phyloP scores from a whole-genome alignment of 31 red algal genomes.

The Asparagopsis taxiformis region DNA sequence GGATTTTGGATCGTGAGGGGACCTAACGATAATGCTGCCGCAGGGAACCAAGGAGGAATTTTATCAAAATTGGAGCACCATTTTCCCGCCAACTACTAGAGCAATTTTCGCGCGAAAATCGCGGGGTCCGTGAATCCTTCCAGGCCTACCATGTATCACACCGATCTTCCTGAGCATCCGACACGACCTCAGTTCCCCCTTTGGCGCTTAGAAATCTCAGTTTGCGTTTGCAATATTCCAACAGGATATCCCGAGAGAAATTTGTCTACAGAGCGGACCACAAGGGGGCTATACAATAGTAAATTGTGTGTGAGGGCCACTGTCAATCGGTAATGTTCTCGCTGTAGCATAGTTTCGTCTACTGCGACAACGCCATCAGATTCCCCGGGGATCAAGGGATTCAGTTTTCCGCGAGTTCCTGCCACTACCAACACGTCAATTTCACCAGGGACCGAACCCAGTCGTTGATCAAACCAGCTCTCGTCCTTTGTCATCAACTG shows the following conservation, averaged over 20 bases:
- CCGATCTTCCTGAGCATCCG: too few species aligned
- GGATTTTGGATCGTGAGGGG: too few species aligned
- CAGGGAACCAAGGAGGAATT: too few species aligned
- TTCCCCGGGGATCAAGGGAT: conserved; percentile 62
- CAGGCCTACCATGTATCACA: too few species aligned
- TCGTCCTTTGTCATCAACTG: conserved; percentile 58
- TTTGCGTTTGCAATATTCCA: conserved; percentile 12
- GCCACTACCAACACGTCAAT: conserved; percentile 52
- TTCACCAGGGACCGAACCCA: conserved; percentile 40
- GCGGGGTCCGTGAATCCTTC: too few species aligned
- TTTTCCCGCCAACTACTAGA: too few species aligned
- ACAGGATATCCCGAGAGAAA: conserved; percentile 60
- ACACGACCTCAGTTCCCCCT: too few species aligned
- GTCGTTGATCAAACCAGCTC: conserved; percentile 46
- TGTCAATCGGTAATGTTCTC: conserved; percentile 38
- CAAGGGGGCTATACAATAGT: conserved; percentile 47
- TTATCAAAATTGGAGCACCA: too few species aligned
- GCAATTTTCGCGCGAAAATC: too few species aligned
- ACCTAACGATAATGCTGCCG: too few species aligned
- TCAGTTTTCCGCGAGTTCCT: conserved; percentile 40
- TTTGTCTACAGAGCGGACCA: conserved; percentile 9
- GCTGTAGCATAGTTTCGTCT: conserved; percentile 45
- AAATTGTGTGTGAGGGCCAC: conserved; percentile 47
- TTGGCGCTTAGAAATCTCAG: too few species aligned
- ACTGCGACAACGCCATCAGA: conserved; percentile 74